Evolutionary conservation across 805 yeast species (phyloP), one percentile per base, ranked within the genome.

Genomic region (Kluyveromyces lactis): DNA sequence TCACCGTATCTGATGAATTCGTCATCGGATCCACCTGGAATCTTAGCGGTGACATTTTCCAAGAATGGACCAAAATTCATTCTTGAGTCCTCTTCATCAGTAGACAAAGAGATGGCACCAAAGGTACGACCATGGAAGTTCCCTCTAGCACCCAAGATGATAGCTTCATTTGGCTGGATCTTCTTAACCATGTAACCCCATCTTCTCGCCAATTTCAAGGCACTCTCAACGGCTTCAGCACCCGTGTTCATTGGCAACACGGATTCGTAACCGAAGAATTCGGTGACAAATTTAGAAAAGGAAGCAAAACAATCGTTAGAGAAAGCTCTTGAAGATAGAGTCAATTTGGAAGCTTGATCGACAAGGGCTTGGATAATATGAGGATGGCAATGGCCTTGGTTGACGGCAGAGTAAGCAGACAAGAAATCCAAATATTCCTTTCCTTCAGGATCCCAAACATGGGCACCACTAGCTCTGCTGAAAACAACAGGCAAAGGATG

Each of bases 361-460:
- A 79, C 69, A 44, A 90, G 72, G 3, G 97, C 97, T 31, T 65
- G 70, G 43, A 90, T 73, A 57, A 90, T 89, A 63, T 84, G 79
- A 41, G 97, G 97, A 62, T 90, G 97, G 62, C 97, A 89, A 62
- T 90, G 97, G 43, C 97, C 97, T 65, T 90, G 97, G 69, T 90
- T 90, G 26, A 90, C 96, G 4, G 97, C 97, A 19, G 96, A 86
- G 66, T 90, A 90, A 10, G 97, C 97, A 13, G 95, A 82, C 44
- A 90, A 68, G 58, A 90, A 90, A 63, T 90, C 97, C 48, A 90
- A 68, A 63, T 89, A 90, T 60, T 87, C 89, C 29, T 81, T 85
- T 48, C 96, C 97, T 66, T 90, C 97, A 6, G 97, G 96, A 62
- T 90, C 97, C 96, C 96, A 90, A 17, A 90, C 96, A 49, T 85